A percentile compares a stretch with the other conserved stretches of the same genome.
phyloP scores from a whole-genome alignment of 257 asterid species.

The Petrea volubilis region DNA sequence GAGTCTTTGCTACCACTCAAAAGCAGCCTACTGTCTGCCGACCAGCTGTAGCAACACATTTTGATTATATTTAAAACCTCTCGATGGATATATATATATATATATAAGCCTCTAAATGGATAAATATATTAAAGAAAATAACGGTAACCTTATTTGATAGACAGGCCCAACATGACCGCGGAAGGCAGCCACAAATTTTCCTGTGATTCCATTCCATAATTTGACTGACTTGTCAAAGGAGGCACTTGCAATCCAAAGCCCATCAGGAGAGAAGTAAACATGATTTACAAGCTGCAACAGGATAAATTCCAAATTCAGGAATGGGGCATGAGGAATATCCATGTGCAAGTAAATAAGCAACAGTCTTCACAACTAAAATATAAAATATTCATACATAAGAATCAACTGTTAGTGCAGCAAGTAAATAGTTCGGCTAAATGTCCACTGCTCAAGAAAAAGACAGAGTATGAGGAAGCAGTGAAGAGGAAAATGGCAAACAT shows the following conservation, averaged over 20 bases:
- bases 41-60: constrained; percentile 70
- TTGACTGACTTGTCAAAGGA: constrained; percentile 95
- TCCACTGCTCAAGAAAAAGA: neutral
- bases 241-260: constrained; percentile 95
- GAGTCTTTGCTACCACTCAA: constrained; percentile 98
- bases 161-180: constrained; percentile 98
- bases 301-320: constrained; percentile 6
- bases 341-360: neutral
- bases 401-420: neutral
- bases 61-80: constrained; percentile 12
- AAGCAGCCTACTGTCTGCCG: constrained; percentile 93
- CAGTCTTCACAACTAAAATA: neutral
- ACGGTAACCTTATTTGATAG: constrained; percentile 82
- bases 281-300: constrained; percentile 87
- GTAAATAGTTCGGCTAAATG: neutral
- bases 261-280: constrained; percentile 95
- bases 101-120: neutral
- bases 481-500: neutral
- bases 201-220: constrained; percentile 91
- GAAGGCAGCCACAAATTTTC: constrained; percentile 84
- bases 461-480: neutral
- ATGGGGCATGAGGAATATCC: neutral
- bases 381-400: neutral
- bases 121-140: constrained; percentile 14
- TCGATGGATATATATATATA: too few relatives aligned